Evolutionary conservation across 768 basidiomycete species (phyloP).

Genomic region (Boletus subparvulus): DNA sequence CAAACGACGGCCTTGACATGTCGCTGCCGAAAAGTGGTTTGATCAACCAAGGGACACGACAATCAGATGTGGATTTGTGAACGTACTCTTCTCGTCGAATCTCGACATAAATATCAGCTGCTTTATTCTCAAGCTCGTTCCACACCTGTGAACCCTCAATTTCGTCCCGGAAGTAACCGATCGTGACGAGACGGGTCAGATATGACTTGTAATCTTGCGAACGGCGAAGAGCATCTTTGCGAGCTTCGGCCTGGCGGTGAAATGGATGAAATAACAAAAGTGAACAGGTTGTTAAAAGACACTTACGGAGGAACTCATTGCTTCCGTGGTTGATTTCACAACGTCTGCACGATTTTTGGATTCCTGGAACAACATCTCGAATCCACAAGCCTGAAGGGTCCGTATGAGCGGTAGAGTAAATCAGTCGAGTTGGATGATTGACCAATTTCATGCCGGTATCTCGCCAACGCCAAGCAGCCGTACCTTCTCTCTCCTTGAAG

Average conservation of each 20-base stretch:
- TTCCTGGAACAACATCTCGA: constrained; percentile 95
- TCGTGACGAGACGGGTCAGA: constrained; percentile 58
- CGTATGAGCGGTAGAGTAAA: neutral
- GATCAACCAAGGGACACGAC: constrained; percentile 1
- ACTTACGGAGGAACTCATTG: constrained; percentile 49
- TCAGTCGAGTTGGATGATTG: constrained; percentile 18
- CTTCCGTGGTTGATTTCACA: constrained; percentile 37
- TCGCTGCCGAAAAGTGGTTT: constrained; percentile 37
- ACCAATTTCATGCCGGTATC: constrained; percentile 95
- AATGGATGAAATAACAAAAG: neutral
- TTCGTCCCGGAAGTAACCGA: constrained; percentile 79
- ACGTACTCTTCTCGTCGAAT: constrained; percentile 68
- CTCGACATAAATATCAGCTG: constrained; percentile 62
- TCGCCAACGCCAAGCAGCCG: constrained; percentile 70
- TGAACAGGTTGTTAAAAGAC: neutral
- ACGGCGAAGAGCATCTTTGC: constrained; percentile 64
- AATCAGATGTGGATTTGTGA: neutral
- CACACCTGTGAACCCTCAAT: constrained; percentile 75
- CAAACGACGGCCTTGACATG: constrained; percentile 71
- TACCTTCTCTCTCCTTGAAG: constrained; percentile 63
- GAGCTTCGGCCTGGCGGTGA: constrained; percentile 52
- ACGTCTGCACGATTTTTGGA: constrained; percentile 57
- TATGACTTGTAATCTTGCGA: constrained; percentile 71
- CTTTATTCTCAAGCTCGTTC: constrained; percentile 70
- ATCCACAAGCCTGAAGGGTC: constrained; percentile 74